phyloP scores from a whole-genome alignment of 2,329 filamentous ascomycete species.

The Coniosporium tulheliwenetii region DNA sequence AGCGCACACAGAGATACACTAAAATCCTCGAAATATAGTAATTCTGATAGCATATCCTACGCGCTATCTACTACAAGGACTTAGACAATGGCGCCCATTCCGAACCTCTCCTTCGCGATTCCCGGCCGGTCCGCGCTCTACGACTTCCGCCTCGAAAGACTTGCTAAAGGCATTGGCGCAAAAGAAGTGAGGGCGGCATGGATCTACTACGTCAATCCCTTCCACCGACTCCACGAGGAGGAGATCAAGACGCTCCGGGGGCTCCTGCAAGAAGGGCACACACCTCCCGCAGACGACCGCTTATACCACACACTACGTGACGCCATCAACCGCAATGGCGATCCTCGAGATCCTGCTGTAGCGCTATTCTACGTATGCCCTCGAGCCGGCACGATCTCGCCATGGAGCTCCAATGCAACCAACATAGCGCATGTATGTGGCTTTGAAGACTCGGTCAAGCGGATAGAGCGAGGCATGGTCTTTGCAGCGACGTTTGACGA shows the following conservation, averaged over 20 bases:
- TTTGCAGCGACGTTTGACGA: constrained; percentile 50
- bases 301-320: constrained; percentile 30
- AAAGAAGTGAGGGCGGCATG: constrained; percentile 31
- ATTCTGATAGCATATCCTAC: no score
- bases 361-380: constrained; percentile 60
- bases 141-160: constrained; percentile 29
- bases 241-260: constrained; percentile 40
- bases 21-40: no score
- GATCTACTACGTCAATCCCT: constrained; percentile 33
- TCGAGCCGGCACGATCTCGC: constrained; percentile 68
- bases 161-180: constrained; percentile 30
- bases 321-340: constrained; percentile 30
- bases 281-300: constrained; percentile 28
- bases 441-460: constrained; percentile 51
- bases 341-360: constrained; percentile 33
- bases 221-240: constrained; percentile 20
- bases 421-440: constrained; percentile 88
- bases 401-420: constrained; percentile 95
- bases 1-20: no score
- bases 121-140: constrained; percentile 40
- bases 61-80: no score
- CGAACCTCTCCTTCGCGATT: constrained; percentile 25
- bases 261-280: constrained; percentile 43
- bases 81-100: constrained; percentile 2
- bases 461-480: constrained; percentile 76